Conservation (phyloP, 257 asterid species). For the Datura wrightii region DNA sequence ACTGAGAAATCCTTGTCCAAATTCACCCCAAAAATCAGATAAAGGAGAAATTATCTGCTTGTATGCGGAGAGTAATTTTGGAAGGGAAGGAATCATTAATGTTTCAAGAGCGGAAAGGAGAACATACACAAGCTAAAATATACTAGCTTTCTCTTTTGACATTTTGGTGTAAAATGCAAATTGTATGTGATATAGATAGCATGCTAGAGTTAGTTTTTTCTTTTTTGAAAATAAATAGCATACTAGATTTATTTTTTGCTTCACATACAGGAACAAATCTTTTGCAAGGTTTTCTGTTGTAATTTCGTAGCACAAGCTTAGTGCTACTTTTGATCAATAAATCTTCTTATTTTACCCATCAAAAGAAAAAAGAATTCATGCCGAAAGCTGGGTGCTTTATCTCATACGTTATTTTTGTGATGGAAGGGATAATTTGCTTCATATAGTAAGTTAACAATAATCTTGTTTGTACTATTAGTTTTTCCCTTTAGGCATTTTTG, state of each 20-base stretch:
- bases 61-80: background rate
- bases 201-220: background rate
- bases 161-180: background rate
- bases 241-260: background rate
- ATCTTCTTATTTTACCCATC: background rate
- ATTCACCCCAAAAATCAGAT: background rate
- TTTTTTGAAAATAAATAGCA: background rate
- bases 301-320: background rate
- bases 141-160: background rate
- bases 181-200: background rate
- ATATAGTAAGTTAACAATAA: background rate
- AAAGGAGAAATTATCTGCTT: background rate
- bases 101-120: background rate
- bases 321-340: slow-evolving; percentile 15
- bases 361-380: background rate
- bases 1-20: background rate
- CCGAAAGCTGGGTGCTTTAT: background rate
- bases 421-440: background rate
- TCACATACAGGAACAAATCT: background rate
- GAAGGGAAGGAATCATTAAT: slow-evolving; percentile 11
- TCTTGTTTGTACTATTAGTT: background rate
- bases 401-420: background rate
- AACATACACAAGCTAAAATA: background rate
- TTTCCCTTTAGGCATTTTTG: background rate
- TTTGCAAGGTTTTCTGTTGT: background rate